Percentiles rank a stretch among this genome's conserved stretches.
Conservation (phyloP, 2,329 filamentous ascomycete genomes). For the Fusarium sp. region DNA sequence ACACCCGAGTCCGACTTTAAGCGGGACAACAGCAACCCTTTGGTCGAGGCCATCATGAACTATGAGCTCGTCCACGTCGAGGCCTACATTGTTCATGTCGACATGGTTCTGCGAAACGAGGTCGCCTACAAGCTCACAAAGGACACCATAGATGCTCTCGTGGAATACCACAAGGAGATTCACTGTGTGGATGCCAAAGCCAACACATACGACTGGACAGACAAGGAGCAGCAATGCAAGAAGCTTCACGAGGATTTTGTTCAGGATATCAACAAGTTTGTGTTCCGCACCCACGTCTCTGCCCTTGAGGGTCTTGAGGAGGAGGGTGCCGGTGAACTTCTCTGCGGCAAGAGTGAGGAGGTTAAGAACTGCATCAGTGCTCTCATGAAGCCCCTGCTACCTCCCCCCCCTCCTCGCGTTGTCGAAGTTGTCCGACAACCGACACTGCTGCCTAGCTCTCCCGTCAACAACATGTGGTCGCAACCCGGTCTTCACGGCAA, state of each 20-base stretch:
- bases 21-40: conserved; percentile 72
- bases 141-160: conserved; percentile 91
- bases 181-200: conserved; percentile 92
- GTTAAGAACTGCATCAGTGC: conserved; percentile 89
- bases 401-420: conserved; percentile 86
- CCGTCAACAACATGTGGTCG: conserved; percentile 84
- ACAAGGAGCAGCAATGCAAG: conserved; percentile 96
- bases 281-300: conserved; percentile 88
- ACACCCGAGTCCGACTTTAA: conserved; percentile 86
- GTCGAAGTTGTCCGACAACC: conserved; percentile 91
- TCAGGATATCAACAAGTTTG: conserved; percentile 96
- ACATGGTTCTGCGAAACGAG: conserved; percentile 98
- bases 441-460: conserved; percentile 86
- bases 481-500: conserved; percentile 74
- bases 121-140: conserved; percentile 97
- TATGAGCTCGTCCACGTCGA: conserved; percentile 94
- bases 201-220: conserved; percentile 92
- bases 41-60: conserved; percentile 86
- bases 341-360: conserved; percentile 91
- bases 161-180: conserved; percentile 96
- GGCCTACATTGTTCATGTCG: conserved; percentile 98
- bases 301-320: conserved; percentile 97
- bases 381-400: conserved; percentile 89
- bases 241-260: conserved; percentile 97
- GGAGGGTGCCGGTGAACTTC: conserved; percentile 92